phyloP scores from a whole-genome alignment of 345 rosid species.

The Salix udensis region DNA sequence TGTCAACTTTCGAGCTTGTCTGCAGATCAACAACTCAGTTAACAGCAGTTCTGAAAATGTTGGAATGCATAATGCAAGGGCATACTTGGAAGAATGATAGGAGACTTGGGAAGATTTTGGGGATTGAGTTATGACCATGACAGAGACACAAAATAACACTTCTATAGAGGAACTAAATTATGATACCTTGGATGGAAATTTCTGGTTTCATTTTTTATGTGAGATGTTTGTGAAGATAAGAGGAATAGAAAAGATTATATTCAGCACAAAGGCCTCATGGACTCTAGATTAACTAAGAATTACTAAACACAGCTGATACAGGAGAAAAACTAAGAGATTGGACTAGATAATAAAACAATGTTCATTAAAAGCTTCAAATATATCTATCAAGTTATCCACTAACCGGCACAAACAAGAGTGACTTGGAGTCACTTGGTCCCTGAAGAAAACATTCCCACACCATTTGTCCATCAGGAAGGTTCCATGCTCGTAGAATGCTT shows the following conservation, averaged over 20 bases:
- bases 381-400: conserved; percentile 18
- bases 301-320: neutral
- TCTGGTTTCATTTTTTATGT: neutral
- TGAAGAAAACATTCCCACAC: conserved; percentile 82
- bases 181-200: neutral
- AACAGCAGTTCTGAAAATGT: conserved; percentile 8
- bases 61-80: neutral
- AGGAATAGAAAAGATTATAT: neutral
- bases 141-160: neutral
- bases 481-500: conserved; percentile 86
- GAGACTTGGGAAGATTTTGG: neutral
- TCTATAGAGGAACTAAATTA: neutral
- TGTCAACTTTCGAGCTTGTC: conserved; percentile 61
- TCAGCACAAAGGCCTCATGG: neutral
- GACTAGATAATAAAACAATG: neutral
- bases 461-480: conserved; percentile 99
- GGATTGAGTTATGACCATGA: neutral
- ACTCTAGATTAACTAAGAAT: neutral
- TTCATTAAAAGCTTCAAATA: neutral
- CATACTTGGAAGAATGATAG: neutral
- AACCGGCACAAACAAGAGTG: conserved; percentile 62
- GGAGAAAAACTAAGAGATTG: neutral
- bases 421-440: conserved; percentile 53
- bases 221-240: neutral
- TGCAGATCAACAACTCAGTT: conserved; percentile 33